A percentile compares a stretch with the other conserved stretches of the same genome.
Conservation (phyloP, 768 basidiomycete genomes). For the Boletus patriciae region DNA sequence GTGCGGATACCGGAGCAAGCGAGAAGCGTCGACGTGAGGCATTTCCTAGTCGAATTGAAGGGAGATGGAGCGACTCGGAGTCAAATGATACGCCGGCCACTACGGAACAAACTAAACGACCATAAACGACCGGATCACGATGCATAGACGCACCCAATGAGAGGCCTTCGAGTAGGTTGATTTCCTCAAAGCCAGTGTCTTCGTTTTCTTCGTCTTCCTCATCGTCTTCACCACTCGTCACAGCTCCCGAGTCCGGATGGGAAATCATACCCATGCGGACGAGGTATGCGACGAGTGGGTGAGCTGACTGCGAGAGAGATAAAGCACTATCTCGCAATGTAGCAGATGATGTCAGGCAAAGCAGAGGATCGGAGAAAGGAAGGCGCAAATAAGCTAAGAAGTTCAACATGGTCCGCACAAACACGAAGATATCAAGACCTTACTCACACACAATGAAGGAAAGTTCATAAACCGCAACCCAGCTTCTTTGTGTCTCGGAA, state of each 20-base stretch:
- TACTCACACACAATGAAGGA: slow-evolving; percentile 76
- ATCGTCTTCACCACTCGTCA: slow-evolving; percentile 8
- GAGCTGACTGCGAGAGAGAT: slow-evolving; percentile 41
- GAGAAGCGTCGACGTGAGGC: slow-evolving; percentile 68
- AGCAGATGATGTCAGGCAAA: slow-evolving; percentile 82
- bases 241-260: slow-evolving; percentile 6
- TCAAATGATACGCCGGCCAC: slow-evolving; percentile 46
- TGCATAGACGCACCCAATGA: slow-evolving; percentile 49
- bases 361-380: slow-evolving; percentile 66
- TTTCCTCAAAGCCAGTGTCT: slow-evolving; percentile 59
- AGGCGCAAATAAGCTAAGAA: slow-evolving; percentile 71
- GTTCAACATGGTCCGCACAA: slow-evolving; percentile 1
- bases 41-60: slow-evolving; percentile 70
- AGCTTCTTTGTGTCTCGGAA: slow-evolving; percentile 56
- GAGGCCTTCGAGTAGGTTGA: slow-evolving; percentile 67
- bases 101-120: neutral
- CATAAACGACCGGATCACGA: neutral
- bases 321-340: slow-evolving; percentile 83
- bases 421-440: neutral
- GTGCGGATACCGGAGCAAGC: slow-evolving; percentile 49
- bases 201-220: slow-evolving; percentile 39
- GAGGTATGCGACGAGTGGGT: slow-evolving; percentile 34
- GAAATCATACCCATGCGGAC: slow-evolving; percentile 16
- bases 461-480: slow-evolving; percentile 81
- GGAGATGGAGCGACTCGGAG: slow-evolving; percentile 47